Percentiles rank a stretch among this genome's conserved stretches.
Evolutionary conservation across 1,284 basidiomycete species (phyloP).

Genomic region (Puccinia horiana): DNA sequence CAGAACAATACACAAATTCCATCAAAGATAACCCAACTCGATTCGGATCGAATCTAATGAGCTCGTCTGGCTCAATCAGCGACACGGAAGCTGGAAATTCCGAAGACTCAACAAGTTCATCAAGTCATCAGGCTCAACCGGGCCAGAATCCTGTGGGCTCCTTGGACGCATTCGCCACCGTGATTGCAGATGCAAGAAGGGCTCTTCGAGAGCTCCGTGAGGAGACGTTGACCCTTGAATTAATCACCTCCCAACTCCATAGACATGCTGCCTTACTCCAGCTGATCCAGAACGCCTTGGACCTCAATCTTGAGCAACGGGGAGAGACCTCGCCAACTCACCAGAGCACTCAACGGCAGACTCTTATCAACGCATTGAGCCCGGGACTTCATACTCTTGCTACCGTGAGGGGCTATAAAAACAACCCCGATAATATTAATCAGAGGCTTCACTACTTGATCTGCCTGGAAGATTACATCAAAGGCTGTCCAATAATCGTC

Average conservation of each 20-base stretch:
- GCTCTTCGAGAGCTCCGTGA: not conserved
- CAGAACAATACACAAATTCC: not conserved
- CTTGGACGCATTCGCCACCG: constrained; percentile 1
- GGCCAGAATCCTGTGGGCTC: not conserved
- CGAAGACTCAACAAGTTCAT: not conserved
- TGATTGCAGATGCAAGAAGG: not conserved
- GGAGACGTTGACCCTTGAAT: not conserved
- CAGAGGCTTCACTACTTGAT: constrained; percentile 2
- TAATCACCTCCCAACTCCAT: constrained; percentile 12
- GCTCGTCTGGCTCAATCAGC: not conserved
- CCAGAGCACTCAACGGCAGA: not conserved
- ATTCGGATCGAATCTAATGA: not conserved
- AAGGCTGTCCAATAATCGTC: not conserved
- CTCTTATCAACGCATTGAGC: not conserved
- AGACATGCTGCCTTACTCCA: not conserved
- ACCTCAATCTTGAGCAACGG: not conserved
- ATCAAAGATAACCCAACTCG: not conserved
- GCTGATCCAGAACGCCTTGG: not conserved
- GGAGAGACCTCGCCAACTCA: not conserved
- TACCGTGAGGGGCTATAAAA: not conserved
- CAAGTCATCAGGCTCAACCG: not conserved
- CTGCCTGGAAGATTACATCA: constrained; percentile 10
- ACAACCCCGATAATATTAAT: not conserved
- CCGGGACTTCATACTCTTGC: not conserved
- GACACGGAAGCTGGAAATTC: not conserved